Base-by-base conservation (phyloP, 352 stramenopile species). In the Pythium dissimile region DNA sequence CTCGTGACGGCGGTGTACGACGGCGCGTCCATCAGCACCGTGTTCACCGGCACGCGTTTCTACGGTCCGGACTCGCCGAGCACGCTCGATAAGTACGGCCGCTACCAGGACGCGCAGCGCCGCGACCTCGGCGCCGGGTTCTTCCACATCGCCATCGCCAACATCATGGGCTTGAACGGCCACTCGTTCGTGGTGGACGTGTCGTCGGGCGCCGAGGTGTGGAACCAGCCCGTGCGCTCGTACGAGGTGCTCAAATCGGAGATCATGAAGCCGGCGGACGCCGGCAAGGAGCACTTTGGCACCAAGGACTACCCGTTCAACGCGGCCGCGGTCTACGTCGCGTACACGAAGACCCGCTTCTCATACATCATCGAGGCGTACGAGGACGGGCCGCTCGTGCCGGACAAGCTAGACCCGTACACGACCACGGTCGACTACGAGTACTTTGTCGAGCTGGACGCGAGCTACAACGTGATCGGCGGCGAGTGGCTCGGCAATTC, bases 391-490 rank as follows among this genome's bases (percentile, higher is more conserved):
- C 68, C 73, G 10, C 66, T 89, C 0, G 73, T 87, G 2, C 60
- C 67, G 2, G 85, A 69, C 43, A 41, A 41, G 34, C 76, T 1
- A 59, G 66, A 0, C 44, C 62, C 18, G 72, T 80, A 12, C 62
- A 89, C 52, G 58, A 70, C 64, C 43, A 86, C 76, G n/a, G 70
- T 70, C 9, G 72, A 52, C 38, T 63, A 64, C 12, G 66, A 87
- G 54, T 82, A 88, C 66, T 56, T 88, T 5, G 63, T 90, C 11
- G 80, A 90, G 66, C 75, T 75, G 31, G 72, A 89, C 57, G 67
- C 63, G 13, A 66, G 51, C 8, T 76, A 82, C 52, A 64, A 80
- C 44, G 81, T 89, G 59, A 67, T 87, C 7, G 79, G 79, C 32
- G 79, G 79, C 3, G 79, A 89, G 52, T 89, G 79, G 79, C 30